phyloP scores from a whole-genome alignment of 139 green algal genomes.

The Chlorella sp. region DNA sequence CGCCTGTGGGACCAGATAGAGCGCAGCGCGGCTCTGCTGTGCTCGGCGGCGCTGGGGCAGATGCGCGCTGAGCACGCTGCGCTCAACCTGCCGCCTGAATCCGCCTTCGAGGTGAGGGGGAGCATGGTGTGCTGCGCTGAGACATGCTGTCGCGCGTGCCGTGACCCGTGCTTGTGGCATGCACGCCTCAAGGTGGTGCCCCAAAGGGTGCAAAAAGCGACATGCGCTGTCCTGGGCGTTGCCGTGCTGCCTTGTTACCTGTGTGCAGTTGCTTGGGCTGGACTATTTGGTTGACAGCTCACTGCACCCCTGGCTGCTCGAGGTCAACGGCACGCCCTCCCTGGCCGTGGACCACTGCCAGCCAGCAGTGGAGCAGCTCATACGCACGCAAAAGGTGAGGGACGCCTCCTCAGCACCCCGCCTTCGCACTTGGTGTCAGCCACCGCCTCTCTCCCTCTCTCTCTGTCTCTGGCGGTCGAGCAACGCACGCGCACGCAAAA shows the following conservation, averaged over 20 bases:
- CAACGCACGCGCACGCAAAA: too few relatives aligned
- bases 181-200: too few relatives aligned
- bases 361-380: conserved; percentile 34
- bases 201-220: too few relatives aligned
- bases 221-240: too few relatives aligned
- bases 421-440: background rate
- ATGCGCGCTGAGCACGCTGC: conserved; percentile 23
- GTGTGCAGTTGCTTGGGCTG: conserved; percentile 46
- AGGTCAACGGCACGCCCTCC: conserved; percentile 53
- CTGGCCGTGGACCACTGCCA: conserved; percentile 38
- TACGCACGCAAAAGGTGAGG: conserved; percentile 43
- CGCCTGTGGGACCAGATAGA: conserved; percentile 27
- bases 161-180: too few relatives aligned
- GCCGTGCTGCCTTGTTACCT: too few relatives aligned
- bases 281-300: conserved; percentile 50
- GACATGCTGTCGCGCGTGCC: too few relatives aligned
- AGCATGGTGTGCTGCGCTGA: too few relatives aligned
- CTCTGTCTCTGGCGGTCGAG: too few relatives aligned
- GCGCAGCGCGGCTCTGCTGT: conserved; percentile 1
- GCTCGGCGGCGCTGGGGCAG: conserved; percentile 11
- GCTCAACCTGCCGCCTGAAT: conserved; percentile 14
- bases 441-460: background rate
- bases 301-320: conserved; percentile 52
- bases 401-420: background rate
- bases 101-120: conserved; percentile 41